Conservation (phyloP, 1,284 basidiomycete genomes). For the Cutaneotrichosporon dermatis region DNA sequence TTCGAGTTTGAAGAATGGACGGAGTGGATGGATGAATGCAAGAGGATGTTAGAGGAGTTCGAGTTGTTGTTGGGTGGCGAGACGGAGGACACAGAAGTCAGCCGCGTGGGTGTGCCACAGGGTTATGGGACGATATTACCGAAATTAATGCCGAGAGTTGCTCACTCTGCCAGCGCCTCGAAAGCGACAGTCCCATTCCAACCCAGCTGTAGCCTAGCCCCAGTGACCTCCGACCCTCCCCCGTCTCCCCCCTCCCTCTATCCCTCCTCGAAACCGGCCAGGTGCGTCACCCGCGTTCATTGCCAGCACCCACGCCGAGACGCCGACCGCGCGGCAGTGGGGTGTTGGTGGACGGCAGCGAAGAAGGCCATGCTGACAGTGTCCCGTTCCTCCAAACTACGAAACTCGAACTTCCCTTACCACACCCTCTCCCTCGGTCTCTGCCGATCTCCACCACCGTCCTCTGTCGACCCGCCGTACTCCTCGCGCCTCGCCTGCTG, state of each 20-base stretch:
- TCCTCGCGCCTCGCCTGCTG: too few relatives aligned
- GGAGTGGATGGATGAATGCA: neutral
- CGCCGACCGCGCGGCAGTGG: neutral
- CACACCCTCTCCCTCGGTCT: neutral
- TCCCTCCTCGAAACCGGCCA: slow-evolving; percentile 2
- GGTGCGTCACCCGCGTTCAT: neutral
- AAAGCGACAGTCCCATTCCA: neutral
- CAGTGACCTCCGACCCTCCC: neutral
- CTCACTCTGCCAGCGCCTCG: neutral
- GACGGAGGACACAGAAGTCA: slow-evolving; percentile 11
- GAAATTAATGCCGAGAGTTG: neutral
- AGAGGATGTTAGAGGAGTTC: neutral
- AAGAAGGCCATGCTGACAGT: neutral
- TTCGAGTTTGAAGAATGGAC: neutral
- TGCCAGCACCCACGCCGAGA: neutral
- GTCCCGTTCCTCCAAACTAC: neutral
- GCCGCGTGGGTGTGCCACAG: slow-evolving; percentile 7
- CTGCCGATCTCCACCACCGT: neutral
- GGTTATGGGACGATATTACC: neutral
- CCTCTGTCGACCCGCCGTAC: neutral
- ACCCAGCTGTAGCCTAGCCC: neutral
- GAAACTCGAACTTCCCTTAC: neutral
- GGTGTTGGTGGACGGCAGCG: neutral
- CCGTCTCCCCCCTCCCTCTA: neutral
- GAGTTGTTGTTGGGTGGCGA: neutral